phyloP scores from a whole-genome alignment of 495 filamentous ascomycete species.

The Talaromyces thailandensis region DNA sequence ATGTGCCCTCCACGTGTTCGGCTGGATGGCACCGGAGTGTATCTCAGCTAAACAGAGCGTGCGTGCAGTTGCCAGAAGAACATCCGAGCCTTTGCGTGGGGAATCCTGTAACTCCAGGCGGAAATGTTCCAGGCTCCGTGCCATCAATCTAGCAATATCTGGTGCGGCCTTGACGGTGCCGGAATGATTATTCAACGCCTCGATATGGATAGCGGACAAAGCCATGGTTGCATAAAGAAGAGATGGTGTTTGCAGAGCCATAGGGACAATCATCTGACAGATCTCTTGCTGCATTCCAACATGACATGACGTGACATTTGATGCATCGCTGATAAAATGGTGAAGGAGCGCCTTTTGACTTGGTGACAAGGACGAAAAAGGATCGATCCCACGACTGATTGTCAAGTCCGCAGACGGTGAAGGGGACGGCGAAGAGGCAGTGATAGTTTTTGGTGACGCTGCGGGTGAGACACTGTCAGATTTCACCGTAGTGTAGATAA shows the following conservation, averaged over 20 bases:
- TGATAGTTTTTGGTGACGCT: slow-evolving; percentile 5
- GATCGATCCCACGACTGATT: slow-evolving; percentile 27
- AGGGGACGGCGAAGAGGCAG: slow-evolving; percentile 13
- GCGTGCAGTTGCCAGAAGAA: slow-evolving; percentile 36
- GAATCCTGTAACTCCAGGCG: slow-evolving; percentile 33
- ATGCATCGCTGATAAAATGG: slow-evolving; percentile 39
- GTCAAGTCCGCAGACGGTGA: slow-evolving; percentile 17
- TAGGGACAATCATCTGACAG: slow-evolving; percentile 37
- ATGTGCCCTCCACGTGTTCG: slow-evolving; percentile 39
- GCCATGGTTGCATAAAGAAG: slow-evolving; percentile 38
- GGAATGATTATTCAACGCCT: slow-evolving; percentile 34
- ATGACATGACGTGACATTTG: slow-evolving; percentile 36
- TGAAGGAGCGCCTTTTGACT: slow-evolving; percentile 33
- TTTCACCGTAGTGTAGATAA: slow-evolving; percentile 31
- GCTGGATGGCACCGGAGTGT: slow-evolving; percentile 37
- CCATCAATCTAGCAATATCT: slow-evolving; percentile 36
- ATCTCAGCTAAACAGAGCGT: slow-evolving; percentile 41
- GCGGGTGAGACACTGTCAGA: slow-evolving; percentile 12
- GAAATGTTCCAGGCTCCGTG: slow-evolving; percentile 36
- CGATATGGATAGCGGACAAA: slow-evolving; percentile 37
- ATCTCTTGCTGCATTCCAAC: slow-evolving; percentile 38
- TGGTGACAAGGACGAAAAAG: slow-evolving; percentile 29
- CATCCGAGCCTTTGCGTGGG: slow-evolving; percentile 26
- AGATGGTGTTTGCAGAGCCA: slow-evolving; percentile 37
- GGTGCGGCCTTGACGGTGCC: slow-evolving; percentile 34